These are phyloP conservation scores for Rhipidocladum racemiflorum DNA, from an alignment of 176 grass and related monocot genomes.

Conservation along the genomic window DNA sequence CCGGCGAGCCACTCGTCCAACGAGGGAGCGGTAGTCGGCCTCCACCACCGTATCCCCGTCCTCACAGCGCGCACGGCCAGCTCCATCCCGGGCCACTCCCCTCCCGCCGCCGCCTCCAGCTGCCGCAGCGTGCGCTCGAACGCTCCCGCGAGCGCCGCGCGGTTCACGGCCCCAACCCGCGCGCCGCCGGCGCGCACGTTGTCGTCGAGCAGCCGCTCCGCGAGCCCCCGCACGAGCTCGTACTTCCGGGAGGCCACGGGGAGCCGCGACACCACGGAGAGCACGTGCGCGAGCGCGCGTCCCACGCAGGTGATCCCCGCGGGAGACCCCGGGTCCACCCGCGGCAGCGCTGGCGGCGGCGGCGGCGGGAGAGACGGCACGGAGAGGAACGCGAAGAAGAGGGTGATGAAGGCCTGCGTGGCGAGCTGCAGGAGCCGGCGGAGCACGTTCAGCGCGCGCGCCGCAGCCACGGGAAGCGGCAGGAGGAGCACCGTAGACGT, in stretches of 20 bases:
- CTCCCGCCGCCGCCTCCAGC: constrained; percentile 46
- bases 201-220: constrained; percentile 76
- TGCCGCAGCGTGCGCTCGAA: constrained; percentile 54
- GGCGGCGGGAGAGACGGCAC: constrained; percentile 25
- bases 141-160: constrained; percentile 40
- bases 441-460: constrained; percentile 40
- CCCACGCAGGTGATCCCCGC: constrained; percentile 31
- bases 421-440: constrained; percentile 42
- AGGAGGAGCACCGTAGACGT: constrained; percentile 35
- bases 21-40: background rate
- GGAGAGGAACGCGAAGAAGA: constrained; percentile 51
- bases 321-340: background rate
- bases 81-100: constrained; percentile 24
- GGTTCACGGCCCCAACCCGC: constrained; percentile 33
- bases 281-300: constrained; percentile 68
- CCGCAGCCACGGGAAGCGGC: constrained; percentile 16
- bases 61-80: constrained; percentile 46
- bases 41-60: constrained; percentile 48
- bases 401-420: constrained; percentile 35
- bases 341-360: background rate
- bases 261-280: constrained; percentile 54
- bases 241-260: constrained; percentile 85
- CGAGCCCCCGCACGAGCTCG: constrained; percentile 63
- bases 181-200: constrained; percentile 33
- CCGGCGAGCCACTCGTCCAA: constrained; percentile 39